phyloP scores from a whole-genome alignment of 805 yeast species.

The Yarrowia keelungensis region DNA sequence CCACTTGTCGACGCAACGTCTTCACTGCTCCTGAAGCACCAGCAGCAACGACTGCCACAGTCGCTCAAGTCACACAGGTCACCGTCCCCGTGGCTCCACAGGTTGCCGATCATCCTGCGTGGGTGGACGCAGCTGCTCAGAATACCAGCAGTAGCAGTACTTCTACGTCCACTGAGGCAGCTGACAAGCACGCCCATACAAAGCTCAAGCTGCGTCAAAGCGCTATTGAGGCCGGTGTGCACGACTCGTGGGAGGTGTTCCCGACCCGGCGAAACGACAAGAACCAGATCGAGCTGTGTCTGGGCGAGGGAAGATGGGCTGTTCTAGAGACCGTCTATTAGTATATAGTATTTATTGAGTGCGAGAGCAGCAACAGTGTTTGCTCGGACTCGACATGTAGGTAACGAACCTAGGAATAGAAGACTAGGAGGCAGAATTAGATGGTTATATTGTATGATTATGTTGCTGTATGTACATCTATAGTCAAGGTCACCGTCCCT shows the following conservation, averaged over 20 bases:
- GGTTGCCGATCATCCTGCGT: constrained; percentile 23
- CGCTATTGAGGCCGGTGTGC: constrained; percentile 30
- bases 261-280: constrained; percentile 27
- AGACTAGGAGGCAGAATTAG: too few species aligned
- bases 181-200: not conserved
- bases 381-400: too few species aligned
- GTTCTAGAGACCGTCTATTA: constrained; percentile 29
- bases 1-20: constrained; percentile 83
- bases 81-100: constrained; percentile 11
- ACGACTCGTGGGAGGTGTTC: constrained; percentile 37
- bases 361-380: too few species aligned
- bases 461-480: not conserved
- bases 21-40: constrained; percentile 46
- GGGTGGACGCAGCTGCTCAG: constrained; percentile 13
- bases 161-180: not conserved
- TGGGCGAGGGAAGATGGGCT: constrained; percentile 33
- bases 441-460: too few species aligned
- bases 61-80: constrained; percentile 4
- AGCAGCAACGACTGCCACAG: not conserved
- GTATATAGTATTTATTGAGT: constrained; percentile 33
- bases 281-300: constrained; percentile 19
- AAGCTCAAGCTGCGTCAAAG: constrained; percentile 23
- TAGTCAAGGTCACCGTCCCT: not conserved
- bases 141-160: not conserved
- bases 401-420: too few species aligned